phyloP scores from a whole-genome alignment of 768 basidiomycete genomes.

The Suillus plorans region DNA sequence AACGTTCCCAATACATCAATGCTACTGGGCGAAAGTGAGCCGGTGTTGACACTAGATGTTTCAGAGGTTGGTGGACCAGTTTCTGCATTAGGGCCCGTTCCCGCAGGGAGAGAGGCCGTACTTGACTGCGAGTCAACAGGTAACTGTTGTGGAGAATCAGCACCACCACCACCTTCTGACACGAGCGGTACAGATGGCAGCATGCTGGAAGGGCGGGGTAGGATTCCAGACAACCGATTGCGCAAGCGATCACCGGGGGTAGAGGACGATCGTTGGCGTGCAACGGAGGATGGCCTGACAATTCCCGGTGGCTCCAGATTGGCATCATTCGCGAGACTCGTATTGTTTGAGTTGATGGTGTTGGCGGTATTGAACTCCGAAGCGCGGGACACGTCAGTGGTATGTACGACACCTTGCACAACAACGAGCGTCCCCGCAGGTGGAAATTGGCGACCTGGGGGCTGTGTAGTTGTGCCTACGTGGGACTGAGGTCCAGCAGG shows the following conservation, averaged over 20 bases:
- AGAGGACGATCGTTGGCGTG: conserved; percentile 32
- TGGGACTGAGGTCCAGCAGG: conserved; percentile 13
- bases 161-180: background rate
- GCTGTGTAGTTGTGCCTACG: conserved; percentile 22
- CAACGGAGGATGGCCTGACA: conserved; percentile 7
- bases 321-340: conserved; percentile 8
- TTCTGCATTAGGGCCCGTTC: conserved; percentile 3
- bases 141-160: conserved; percentile 9
- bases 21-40: conserved; percentile 64
- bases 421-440: conserved; percentile 79
- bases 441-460: conserved; percentile 51
- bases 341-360: conserved; percentile 12
- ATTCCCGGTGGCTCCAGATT: conserved; percentile 8
- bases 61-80: conserved; percentile 10
- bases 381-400: conserved; percentile 58
- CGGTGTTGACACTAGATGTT: conserved; percentile 17
- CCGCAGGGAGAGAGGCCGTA: background rate
- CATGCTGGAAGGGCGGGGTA: conserved; percentile 38
- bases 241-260: conserved; percentile 27
- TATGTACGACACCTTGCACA: conserved; percentile 82
- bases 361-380: conserved; percentile 21
- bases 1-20: conserved; percentile 84
- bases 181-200: conserved; percentile 17
- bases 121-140: conserved; percentile 2
- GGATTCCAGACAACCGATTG: conserved; percentile 37